Evolutionary conservation across 2,329 filamentous ascomycete species (phyloP).

Genomic region (Cephalotrichum gorgonifer): DNA sequence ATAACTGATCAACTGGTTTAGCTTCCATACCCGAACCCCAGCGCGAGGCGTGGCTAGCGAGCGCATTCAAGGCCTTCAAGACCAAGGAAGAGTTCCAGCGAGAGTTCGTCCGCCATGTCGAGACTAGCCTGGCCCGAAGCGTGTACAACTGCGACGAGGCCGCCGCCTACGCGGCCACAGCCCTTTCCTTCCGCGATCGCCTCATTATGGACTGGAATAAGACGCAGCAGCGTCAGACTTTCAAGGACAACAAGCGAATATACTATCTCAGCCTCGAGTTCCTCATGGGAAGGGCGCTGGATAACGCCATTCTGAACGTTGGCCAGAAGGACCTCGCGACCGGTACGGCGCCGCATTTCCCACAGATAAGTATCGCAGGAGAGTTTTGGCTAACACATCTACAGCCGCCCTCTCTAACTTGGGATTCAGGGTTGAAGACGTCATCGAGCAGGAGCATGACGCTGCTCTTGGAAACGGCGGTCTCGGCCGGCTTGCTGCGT

Average conservation of each 20-base stretch:
- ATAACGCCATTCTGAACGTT: slow-evolving; percentile 98
- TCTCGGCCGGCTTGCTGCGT: slow-evolving; percentile 86
- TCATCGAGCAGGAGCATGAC: slow-evolving; percentile 90
- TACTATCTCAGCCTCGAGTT: slow-evolving; percentile 98
- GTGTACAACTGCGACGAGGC: slow-evolving; percentile 97
- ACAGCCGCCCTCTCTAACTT: slow-evolving; percentile 76
- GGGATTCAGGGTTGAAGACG: slow-evolving; percentile 93
- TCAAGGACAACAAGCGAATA: slow-evolving; percentile 80
- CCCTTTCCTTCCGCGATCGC: slow-evolving; percentile 84
- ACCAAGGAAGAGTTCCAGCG: slow-evolving; percentile 75
- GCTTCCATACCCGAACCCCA: slow-evolving; percentile 79
- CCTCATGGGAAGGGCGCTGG: slow-evolving; percentile 88
- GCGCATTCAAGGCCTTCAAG: slow-evolving; percentile 57
- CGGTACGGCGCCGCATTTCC: slow-evolving; percentile 39
- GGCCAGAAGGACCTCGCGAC: slow-evolving; percentile 76
- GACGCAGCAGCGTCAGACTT: slow-evolving; percentile 93
- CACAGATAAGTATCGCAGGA: not conserved
- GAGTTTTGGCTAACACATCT: not conserved
- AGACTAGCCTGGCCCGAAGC: slow-evolving; percentile 90
- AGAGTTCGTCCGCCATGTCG: slow-evolving; percentile 87
- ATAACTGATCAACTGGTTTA: slow-evolving; percentile 15
- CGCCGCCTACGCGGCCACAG: slow-evolving; percentile 84
- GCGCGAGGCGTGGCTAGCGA: slow-evolving; percentile 65
- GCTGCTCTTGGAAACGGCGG: slow-evolving; percentile 94
- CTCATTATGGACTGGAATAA: slow-evolving; percentile 95